phyloP scores from a whole-genome alignment of 2,329 filamentous ascomycete species.

The Apiospora aurea region DNA sequence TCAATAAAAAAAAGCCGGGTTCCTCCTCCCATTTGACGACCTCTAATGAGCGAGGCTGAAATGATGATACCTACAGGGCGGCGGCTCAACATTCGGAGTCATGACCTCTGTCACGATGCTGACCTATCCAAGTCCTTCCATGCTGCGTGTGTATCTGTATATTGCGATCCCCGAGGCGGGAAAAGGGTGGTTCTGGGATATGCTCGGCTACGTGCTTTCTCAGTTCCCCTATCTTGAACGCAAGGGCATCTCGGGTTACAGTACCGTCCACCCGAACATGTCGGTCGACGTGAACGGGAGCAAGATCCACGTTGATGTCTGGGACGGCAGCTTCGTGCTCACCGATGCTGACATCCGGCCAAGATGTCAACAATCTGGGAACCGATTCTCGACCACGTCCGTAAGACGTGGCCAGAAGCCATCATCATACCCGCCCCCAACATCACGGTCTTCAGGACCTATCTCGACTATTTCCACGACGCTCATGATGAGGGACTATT shows the following conservation, averaged over 20 bases:
- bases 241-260: constrained; percentile 59
- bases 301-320: constrained; percentile 37
- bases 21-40: neutral
- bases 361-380: constrained; percentile 41
- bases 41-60: neutral
- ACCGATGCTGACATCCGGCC: constrained; percentile 43
- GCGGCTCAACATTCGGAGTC: constrained; percentile 67
- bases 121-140: constrained; percentile 50
- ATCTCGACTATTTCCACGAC: constrained; percentile 45
- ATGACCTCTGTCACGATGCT: constrained; percentile 64
- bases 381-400: constrained; percentile 47
- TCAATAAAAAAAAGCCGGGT: neutral
- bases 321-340: constrained; percentile 44
- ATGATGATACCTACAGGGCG: constrained; percentile 48
- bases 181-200: constrained; percentile 50
- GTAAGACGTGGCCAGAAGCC: constrained; percentile 45
- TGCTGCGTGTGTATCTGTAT: constrained; percentile 37
- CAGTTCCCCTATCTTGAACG: constrained; percentile 55
- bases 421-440: constrained; percentile 42
- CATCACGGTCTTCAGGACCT: neutral
- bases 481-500: constrained; percentile 43
- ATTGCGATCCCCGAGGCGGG: constrained; percentile 41
- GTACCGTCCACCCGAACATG: constrained; percentile 47
- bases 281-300: constrained; percentile 23
- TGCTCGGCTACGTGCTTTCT: constrained; percentile 55